Percentiles rank a stretch among this genome's conserved stretches.
These are phyloP conservation scores for Epichloe elymi DNA, from an alignment of 2,329 filamentous ascomycete genomes.

Conservation along the genomic window DNA sequence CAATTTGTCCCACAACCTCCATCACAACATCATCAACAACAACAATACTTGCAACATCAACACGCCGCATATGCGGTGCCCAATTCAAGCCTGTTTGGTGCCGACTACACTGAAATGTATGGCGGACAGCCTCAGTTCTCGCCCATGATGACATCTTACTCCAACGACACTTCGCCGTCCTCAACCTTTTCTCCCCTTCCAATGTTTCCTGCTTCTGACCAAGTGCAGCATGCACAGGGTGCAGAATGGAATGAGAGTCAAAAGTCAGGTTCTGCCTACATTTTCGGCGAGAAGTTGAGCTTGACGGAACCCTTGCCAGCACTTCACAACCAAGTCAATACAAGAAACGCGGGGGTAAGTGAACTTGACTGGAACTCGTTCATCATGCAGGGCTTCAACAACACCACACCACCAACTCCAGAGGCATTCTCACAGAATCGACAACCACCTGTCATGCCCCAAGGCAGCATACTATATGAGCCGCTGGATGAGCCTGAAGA, in stretches of 20 bases:
- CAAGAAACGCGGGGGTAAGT: conserved; percentile 7
- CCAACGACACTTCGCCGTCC: conserved; percentile 43
- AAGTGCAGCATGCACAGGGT: conserved; percentile 26
- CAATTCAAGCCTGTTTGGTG: conserved; percentile 19
- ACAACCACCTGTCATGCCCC: conserved; percentile 33
- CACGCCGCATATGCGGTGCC: conserved; percentile 26
- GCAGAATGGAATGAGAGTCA: conserved; percentile 25
- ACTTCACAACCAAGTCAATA: conserved; percentile 8
- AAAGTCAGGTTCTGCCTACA: conserved; percentile 17
- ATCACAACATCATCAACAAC: neutral
- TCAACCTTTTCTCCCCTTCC: conserved; percentile 41
- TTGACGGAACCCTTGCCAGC: conserved; percentile 20
- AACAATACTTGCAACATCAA: conserved; percentile 20
- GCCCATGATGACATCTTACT: conserved; percentile 39
- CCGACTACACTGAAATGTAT: conserved; percentile 29
- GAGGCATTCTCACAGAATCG: conserved; percentile 43
- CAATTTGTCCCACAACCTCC: neutral
- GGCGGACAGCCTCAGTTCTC: conserved; percentile 30
- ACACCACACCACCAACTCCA: conserved; percentile 45
- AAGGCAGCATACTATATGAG: conserved; percentile 37
- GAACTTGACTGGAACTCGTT: conserved; percentile 33
- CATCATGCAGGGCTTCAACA: conserved; percentile 29
- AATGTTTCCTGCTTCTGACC: conserved; percentile 25
- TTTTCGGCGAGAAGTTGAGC: conserved; percentile 9
- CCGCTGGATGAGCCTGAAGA: conserved; percentile 39